Evolutionary conservation across 257 asterid genomes (phyloP).

Genomic region (Hygrophila difformis): DNA sequence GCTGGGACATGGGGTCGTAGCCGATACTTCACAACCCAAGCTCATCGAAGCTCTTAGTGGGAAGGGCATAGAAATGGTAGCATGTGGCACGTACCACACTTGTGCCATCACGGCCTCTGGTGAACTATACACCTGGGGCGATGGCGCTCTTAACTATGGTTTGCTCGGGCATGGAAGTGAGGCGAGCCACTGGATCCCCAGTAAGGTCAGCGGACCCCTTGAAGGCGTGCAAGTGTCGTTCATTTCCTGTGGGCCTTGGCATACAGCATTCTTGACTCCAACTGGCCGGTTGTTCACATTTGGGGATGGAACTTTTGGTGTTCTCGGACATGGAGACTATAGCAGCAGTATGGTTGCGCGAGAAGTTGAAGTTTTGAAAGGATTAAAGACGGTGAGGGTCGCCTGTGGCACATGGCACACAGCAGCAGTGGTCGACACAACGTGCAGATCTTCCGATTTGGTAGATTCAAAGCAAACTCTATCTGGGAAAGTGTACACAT

Average conservation of each 20-base stretch:
- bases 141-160: conserved; percentile 40
- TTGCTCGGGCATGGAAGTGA: conserved; percentile 70
- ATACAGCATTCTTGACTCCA: conserved; percentile 60
- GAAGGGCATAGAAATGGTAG: conserved; percentile 46
- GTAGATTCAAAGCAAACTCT: conserved; percentile 19
- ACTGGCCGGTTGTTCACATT: conserved; percentile 56
- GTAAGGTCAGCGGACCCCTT: conserved; percentile 44
- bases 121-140: conserved; percentile 89
- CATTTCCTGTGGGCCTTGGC: conserved; percentile 91
- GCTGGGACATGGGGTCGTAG: conserved; percentile 77
- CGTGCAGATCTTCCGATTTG: conserved; percentile 10
- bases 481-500: conserved; percentile 65
- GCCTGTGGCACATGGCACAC: conserved; percentile 96
- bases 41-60: conserved; percentile 51
- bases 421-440: conserved; percentile 60
- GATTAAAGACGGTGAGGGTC: conserved; percentile 36
- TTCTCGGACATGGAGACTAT: conserved; percentile 68
- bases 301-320: conserved; percentile 92
- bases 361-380: conserved; percentile 63
- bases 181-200: conserved; percentile 79
- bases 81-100: conserved; percentile 72
- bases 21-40: conserved; percentile 57
- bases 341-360: conserved; percentile 32
- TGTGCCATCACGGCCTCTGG: conserved; percentile 78
- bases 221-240: conserved; percentile 60